These are phyloP conservation scores for Apiospora aurea DNA, from an alignment of 2,329 filamentous ascomycete genomes.

Conservation along the genomic window DNA sequence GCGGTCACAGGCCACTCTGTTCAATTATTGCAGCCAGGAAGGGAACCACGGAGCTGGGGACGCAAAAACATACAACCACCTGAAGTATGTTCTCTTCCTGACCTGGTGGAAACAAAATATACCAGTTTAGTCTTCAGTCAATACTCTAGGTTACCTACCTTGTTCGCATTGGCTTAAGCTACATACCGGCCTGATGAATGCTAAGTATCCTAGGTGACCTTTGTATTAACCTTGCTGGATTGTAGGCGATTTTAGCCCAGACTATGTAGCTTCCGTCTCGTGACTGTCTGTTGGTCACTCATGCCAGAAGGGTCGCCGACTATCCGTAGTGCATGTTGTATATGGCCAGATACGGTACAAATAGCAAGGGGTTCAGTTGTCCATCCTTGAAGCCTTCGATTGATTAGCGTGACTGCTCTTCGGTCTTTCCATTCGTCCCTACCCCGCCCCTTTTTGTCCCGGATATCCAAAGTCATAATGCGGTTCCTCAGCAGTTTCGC, in stretches of 20 bases:
- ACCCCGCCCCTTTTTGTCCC: background rate
- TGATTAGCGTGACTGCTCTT: background rate
- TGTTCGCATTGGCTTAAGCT: background rate
- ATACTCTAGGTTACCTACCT: background rate
- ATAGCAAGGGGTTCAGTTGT: background rate
- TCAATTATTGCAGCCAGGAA: background rate
- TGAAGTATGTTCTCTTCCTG: background rate
- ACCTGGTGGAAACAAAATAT: background rate
- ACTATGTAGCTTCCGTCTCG: background rate
- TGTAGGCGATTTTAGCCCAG: no score
- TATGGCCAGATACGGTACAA: background rate
- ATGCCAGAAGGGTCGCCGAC: background rate
- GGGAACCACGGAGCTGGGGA: background rate
- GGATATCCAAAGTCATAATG: background rate
- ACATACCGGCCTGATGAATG: background rate
- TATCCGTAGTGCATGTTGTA: background rate
- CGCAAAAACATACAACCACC: background rate
- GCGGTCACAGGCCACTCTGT: background rate
- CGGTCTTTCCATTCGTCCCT: background rate
- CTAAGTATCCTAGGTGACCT: background rate
- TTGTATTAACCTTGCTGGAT: background rate
- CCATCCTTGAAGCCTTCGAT: background rate
- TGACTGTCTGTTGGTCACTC: background rate
- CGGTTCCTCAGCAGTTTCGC: background rate
- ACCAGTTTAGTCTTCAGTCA: background rate